Evolutionary conservation across 345 rosid species (phyloP).

Genomic region (Camelina sativa): DNA sequence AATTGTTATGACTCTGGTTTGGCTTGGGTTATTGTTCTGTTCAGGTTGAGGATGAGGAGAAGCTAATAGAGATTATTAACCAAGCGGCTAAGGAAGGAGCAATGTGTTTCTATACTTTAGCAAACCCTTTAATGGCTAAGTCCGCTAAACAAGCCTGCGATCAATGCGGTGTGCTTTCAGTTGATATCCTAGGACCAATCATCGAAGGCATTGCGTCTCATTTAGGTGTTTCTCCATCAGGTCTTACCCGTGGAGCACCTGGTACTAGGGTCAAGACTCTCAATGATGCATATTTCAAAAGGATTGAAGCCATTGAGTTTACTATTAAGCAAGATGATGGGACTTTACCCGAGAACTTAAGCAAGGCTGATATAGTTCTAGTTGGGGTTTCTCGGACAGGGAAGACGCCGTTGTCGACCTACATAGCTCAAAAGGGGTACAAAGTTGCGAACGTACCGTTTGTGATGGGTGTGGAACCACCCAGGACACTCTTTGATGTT

Average conservation of each 20-base stretch:
- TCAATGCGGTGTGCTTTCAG: constrained; percentile 63
- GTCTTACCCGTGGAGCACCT: constrained; percentile 86
- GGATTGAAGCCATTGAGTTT: constrained; percentile 86
- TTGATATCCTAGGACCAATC: constrained; percentile 78
- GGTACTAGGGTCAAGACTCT: constrained; percentile 71
- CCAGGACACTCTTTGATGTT: constrained; percentile 64
- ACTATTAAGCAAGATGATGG: constrained; percentile 95
- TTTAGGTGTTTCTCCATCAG: constrained; percentile 78
- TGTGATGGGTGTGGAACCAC: constrained; percentile 79
- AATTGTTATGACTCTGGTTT: not conserved
- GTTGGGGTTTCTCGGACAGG: constrained; percentile 89
- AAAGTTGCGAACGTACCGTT: constrained; percentile 87
- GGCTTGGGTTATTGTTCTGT: constrained; percentile 19
- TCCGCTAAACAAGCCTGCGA: constrained; percentile 69
- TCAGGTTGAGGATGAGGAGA: constrained; percentile 79
- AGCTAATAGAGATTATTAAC: constrained; percentile 66
- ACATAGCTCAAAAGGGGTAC: constrained; percentile 83
- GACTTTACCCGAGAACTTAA: constrained; percentile 74
- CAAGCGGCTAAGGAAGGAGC: constrained; percentile 88
- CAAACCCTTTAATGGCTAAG: constrained; percentile 76
- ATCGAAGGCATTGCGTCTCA: constrained; percentile 81
- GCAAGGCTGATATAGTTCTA: constrained; percentile 72
- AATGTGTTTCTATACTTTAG: constrained; percentile 74
- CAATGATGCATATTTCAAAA: constrained; percentile 66
- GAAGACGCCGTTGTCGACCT: constrained; percentile 84